Evolutionary conservation across 2,329 filamentous ascomycete genomes (phyloP), one percentile per base, ranked within the genome.

Genomic region (Bertia moriformis): DNA sequence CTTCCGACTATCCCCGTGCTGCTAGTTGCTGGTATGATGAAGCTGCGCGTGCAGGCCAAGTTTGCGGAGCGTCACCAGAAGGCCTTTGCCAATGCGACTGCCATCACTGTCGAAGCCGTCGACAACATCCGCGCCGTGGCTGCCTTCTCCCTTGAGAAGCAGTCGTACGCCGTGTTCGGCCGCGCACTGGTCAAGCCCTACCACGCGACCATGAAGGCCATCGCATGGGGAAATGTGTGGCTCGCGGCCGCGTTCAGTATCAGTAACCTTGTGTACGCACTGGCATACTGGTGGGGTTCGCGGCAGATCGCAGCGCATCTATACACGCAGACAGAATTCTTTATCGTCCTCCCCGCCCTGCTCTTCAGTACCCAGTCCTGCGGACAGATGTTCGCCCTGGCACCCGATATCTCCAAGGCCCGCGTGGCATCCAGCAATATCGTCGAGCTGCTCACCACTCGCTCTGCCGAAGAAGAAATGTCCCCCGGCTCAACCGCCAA

Each of bases 281-380:
- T 75, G 37, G 71, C 70, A 1, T 74, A 73, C 48, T 75, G 70
- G 67, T 76, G 71, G 70, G 71, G 71, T n/a, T 57, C 69, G 0
- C 70, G 67, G 46, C 65, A 70, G 42, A 69, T 75, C 39, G 57
- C 69, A 20, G 59, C 60, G n/a, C 69, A 70, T 2, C 57, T 62
- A 37, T 73, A 72, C 43, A 61, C 57, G 1, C 67, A 69, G 39
- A 65, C 66, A 0, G 58, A 73, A 39, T 75, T 74, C 53, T 63
- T 76, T 45, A 71, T 75, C 45, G 69, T 76, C 2, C 57, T 74
- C 1, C 61, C 69, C 4, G 61, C 68, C 2, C 59, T 76, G 22
- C 58, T 76, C 1, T 64, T 75, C 38, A 70, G 67, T 36, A 69
- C 71, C 0, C 64, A 71, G 40, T 57, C 69, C 4, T 73, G 67